Evolutionary conservation across 73 alveolate species (phyloP).

Genomic region (Breviolum minutum): DNA sequence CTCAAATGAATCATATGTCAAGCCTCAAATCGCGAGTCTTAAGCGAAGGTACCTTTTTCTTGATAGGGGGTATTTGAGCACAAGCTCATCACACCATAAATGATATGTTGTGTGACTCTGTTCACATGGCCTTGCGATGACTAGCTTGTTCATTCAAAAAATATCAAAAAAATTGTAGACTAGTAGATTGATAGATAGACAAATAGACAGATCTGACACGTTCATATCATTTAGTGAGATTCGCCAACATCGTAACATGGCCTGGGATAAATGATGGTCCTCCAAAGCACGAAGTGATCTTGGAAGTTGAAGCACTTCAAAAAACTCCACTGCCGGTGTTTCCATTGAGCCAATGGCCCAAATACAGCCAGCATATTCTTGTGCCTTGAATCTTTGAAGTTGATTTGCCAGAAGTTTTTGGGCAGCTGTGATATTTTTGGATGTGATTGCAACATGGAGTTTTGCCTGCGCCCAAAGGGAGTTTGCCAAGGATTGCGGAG

Average conservation of each 20-base stretch:
- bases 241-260: background rate
- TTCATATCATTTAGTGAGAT: too few relatives aligned
- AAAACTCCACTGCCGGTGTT: conserved; percentile 24
- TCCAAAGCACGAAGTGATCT: background rate
- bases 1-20: too few relatives aligned
- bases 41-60: too few relatives aligned
- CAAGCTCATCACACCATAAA: too few relatives aligned
- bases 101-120: too few relatives aligned
- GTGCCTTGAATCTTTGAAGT: conserved; percentile 16
- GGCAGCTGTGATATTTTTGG: background rate
- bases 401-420: background rate
- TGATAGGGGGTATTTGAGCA: background rate
- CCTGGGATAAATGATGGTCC: conserved; percentile 71
- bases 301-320: conserved; percentile 9
- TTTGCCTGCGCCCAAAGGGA: conserved; percentile 88
- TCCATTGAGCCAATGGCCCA: conserved; percentile 89
- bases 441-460: background rate
- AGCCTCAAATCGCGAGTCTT: too few relatives aligned
- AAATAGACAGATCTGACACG: too few relatives aligned
- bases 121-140: too few relatives aligned
- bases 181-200: too few relatives aligned
- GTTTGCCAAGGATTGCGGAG: conserved; percentile 79
- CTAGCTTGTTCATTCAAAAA: too few relatives aligned
- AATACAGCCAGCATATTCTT: conserved; percentile 55
- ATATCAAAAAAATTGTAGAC: too few relatives aligned